These are phyloP conservation scores for Diutina rugosa DNA, from an alignment of 1,139 yeast species.

Conservation along the genomic window DNA sequence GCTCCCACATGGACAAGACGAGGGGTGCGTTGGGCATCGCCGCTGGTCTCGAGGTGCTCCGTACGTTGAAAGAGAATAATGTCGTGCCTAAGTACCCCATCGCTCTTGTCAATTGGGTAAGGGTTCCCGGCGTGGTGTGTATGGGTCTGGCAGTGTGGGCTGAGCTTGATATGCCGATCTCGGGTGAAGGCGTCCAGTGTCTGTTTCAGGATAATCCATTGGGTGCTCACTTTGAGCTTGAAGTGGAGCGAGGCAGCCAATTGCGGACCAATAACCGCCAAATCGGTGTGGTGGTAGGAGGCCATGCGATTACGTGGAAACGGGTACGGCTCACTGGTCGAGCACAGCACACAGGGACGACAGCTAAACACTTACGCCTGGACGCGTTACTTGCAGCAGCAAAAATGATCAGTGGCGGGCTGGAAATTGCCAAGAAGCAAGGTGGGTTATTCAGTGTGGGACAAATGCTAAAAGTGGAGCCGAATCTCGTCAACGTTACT, in stretches of 20 bases:
- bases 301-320: slow-evolving; percentile 56
- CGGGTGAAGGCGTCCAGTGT: slow-evolving; percentile 31
- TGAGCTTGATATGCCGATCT: slow-evolving; percentile 24
- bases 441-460: slow-evolving; percentile 52
- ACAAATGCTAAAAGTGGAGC: slow-evolving; percentile 32
- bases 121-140: slow-evolving; percentile 48
- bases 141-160: slow-evolving; percentile 64
- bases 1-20: slow-evolving; percentile 67
- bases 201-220: slow-evolving; percentile 39
- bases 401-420: slow-evolving; percentile 39
- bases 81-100: slow-evolving; percentile 51
- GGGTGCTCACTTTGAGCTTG: slow-evolving; percentile 61
- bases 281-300: slow-evolving; percentile 57
- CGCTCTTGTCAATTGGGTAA: slow-evolving; percentile 55
- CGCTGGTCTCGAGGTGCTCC: slow-evolving; percentile 50
- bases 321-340: slow-evolving; percentile 41
- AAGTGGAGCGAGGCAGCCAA: slow-evolving; percentile 68
- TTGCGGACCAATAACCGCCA: slow-evolving; percentile 41
- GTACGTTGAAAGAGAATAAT: slow-evolving; percentile 49
- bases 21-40: slow-evolving; percentile 69
- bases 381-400: slow-evolving; percentile 53
- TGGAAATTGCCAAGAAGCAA: slow-evolving; percentile 39
- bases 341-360: slow-evolving; percentile 65
- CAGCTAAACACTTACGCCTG: slow-evolving; percentile 49
- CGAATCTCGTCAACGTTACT: slow-evolving; percentile 54